Evolutionary conservation across 306 rosid species (phyloP), one percentile per base, ranked within the genome.

Genomic region (Senna tora): DNA sequence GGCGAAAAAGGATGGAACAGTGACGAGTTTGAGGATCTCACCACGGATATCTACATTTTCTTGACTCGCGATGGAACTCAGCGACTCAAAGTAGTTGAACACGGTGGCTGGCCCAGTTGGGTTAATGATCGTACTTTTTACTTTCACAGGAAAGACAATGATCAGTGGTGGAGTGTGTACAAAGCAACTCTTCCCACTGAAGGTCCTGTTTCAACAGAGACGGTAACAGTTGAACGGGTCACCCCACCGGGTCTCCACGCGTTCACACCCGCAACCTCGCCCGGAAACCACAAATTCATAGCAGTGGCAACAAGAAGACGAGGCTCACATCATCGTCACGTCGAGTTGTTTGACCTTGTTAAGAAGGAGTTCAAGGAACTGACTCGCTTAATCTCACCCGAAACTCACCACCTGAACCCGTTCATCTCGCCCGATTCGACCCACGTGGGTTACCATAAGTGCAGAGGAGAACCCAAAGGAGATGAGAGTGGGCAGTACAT

Each of bases 51-150:
- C 73, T 93, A 87, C 36, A 77, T 89, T 21, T 90, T 87, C 76
- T 71, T 73, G 11, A 90, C 98, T 71, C 79, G 79, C 3, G 98
- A 93, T 19, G 97, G 97, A n/a, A 78, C 86, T 68, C 83, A 57
- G 0, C 84, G 97, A 73, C 75, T 84, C 16, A 93, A 87, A 80
- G 80, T 84, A 0, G 89, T 86, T 1, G 86, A 89, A 2, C 96
- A 89, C 78, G 97, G 96, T n/a, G 98, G 98, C 33, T 93, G 98
- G 98, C 97, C 98, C 1, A 9, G 81, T 15, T 93, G 97, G 97
- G 78, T 73, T 1, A 92, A 91, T 41, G 98, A 91, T 32, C 86
- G 84, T 1, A 93, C 89, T 6, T 36, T 93, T 38, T 94, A 84
- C 80, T 87, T 94, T 51, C 97, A 94, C 75, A 84, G 98, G 65